These are phyloP conservation scores for Colletotrichum limetticola DNA, from an alignment of 2,329 filamentous ascomycete species.

Conservation along the genomic window DNA sequence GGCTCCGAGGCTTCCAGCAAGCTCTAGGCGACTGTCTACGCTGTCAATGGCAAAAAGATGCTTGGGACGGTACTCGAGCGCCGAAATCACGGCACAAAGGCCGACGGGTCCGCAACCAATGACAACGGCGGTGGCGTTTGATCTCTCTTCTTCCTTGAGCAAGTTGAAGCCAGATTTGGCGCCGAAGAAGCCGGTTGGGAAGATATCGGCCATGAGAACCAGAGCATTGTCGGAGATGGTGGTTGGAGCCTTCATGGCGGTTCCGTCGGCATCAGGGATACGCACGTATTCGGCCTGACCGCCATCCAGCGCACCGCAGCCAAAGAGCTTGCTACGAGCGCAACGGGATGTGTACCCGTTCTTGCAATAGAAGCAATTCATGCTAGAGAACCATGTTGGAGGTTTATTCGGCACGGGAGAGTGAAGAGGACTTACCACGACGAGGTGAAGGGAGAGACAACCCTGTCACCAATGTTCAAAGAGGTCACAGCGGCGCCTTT, in stretches of 20 bases:
- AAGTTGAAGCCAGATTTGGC: conserved; percentile 80
- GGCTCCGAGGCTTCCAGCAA: conserved; percentile 79
- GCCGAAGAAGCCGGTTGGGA: conserved; percentile 87
- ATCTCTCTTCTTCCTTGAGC: conserved; percentile 65
- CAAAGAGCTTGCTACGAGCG: conserved; percentile 76
- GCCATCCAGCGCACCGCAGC: conserved; percentile 75
- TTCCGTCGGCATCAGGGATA: conserved; percentile 83
- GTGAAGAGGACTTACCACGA: conserved; percentile 69
- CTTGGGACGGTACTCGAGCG: conserved; percentile 79
- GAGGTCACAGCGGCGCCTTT: conserved; percentile 74
- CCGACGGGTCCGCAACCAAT: conserved; percentile 90
- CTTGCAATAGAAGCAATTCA: conserved; percentile 86
- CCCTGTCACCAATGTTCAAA: conserved; percentile 78
- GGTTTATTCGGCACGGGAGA: not conserved
- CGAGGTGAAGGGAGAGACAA: conserved; percentile 86
- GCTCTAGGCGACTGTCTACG: conserved; percentile 77
- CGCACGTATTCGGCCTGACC: conserved; percentile 86
- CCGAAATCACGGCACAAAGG: conserved; percentile 83
- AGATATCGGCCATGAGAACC: conserved; percentile 93
- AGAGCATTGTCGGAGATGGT: conserved; percentile 78
- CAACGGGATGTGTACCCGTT: conserved; percentile 83
- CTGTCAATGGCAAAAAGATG: conserved; percentile 84
- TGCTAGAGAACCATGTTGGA: conserved; percentile 49
- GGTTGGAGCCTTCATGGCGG: conserved; percentile 76
- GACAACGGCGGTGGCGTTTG: conserved; percentile 78